A percentile compares a stretch with the other conserved stretches of the same genome.
phyloP scores from a whole-genome alignment of 2,329 filamentous ascomycete species.

The Verticillium klebahnii region DNA sequence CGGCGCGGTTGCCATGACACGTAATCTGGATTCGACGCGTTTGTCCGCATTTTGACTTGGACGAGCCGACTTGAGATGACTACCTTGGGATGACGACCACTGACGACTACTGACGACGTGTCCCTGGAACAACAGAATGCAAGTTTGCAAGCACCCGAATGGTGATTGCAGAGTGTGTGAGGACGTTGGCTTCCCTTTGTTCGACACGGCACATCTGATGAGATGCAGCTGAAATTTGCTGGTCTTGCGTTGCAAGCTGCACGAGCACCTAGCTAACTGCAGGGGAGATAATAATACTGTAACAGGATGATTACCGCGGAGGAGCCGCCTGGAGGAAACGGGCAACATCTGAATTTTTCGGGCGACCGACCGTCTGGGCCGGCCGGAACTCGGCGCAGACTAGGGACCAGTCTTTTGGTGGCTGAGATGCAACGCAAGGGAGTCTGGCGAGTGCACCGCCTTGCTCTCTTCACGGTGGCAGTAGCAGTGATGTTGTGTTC shows the following conservation, averaged over 20 bases:
- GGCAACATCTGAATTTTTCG: too few relatives aligned
- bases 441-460: slow-evolving; percentile 8
- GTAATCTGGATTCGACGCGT: not conserved
- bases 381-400: not conserved
- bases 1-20: not conserved
- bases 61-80: not conserved
- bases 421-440: slow-evolving; percentile 4
- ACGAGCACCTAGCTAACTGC: too few relatives aligned
- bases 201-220: too few relatives aligned
- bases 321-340: too few relatives aligned
- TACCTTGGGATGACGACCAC: not conserved
- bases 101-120: not conserved
- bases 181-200: too few relatives aligned
- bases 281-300: too few relatives aligned
- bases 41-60: not conserved
- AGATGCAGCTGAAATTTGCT: too few relatives aligned
- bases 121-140: not conserved
- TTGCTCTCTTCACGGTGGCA: slow-evolving; percentile 3
- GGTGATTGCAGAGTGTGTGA: not conserved
- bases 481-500: not conserved
- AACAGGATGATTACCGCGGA: too few relatives aligned
- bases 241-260: too few relatives aligned
- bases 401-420: not conserved
- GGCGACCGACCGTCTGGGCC: not conserved
- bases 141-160: not conserved